Evolutionary conservation across 495 filamentous ascomycete species (phyloP).

Genomic region (Xylaria scruposa): DNA sequence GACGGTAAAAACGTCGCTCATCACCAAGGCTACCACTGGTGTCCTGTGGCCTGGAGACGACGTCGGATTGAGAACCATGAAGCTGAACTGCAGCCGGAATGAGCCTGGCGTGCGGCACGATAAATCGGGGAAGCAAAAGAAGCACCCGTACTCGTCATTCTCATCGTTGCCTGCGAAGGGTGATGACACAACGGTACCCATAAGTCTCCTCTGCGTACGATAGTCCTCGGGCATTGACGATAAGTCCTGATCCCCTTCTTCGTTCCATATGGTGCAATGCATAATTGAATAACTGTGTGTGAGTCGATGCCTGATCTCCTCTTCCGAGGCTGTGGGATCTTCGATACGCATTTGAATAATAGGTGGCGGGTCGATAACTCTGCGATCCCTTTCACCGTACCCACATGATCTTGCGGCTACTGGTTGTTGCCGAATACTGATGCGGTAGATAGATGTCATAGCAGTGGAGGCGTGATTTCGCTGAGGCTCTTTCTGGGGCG

Average conservation of each 20-base stretch:
- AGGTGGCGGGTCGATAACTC: constrained; percentile 93
- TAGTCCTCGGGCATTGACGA: constrained; percentile 65
- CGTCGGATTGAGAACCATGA: constrained; percentile 76
- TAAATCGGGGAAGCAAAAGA: constrained; percentile 95
- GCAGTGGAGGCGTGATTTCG: constrained; percentile 24
- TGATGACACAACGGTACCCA: constrained; percentile 79
- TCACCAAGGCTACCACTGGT: constrained; percentile 68
- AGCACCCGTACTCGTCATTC: constrained; percentile 72
- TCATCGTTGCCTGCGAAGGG: constrained; percentile 75
- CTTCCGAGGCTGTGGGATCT: constrained; percentile 61
- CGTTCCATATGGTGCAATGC: constrained; percentile 79
- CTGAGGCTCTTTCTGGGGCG: constrained; percentile 37
- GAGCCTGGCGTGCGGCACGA: constrained; percentile 86
- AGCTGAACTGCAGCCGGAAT: constrained; percentile 84
- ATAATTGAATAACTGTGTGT: constrained; percentile 81
- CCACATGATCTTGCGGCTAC: constrained; percentile 89
- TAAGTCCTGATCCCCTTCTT: constrained; percentile 64
- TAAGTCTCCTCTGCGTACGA: constrained; percentile 69
- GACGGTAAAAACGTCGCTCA: constrained; percentile 84
- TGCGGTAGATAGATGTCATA: constrained; percentile 38
- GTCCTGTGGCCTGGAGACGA: constrained; percentile 59
- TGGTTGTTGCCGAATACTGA: constrained; percentile 89
- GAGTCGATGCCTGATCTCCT: constrained; percentile 64
- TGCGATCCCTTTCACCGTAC: constrained; percentile 89
- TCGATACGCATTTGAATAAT: constrained; percentile 86